A percentile compares a stretch with the other conserved stretches of the same genome.
These are phyloP conservation scores for Pterulicium gracile DNA, from an alignment of 1,284 basidiomycete genomes.

Conservation along the genomic window DNA sequence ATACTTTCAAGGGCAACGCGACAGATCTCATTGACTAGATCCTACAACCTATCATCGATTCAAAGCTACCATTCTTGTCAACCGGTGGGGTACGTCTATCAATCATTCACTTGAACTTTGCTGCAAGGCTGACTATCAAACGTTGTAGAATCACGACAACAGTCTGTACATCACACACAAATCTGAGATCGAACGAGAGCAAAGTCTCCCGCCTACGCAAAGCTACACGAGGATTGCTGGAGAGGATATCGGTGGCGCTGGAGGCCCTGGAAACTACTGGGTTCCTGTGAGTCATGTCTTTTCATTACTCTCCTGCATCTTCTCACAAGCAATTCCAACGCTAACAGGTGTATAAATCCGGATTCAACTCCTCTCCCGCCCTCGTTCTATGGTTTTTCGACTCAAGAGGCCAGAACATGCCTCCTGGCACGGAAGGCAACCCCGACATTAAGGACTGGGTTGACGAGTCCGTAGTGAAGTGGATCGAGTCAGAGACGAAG, in stretches of 20 bases:
- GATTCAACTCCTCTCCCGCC: slow-evolving; percentile 32
- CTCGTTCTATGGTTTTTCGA: slow-evolving; percentile 66
- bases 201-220: slow-evolving; percentile 35
- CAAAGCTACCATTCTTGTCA: slow-evolving; percentile 39
- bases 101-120: neutral
- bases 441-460: slow-evolving; percentile 53
- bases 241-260: slow-evolving; percentile 44
- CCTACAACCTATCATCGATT: slow-evolving; percentile 35
- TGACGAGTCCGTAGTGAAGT: slow-evolving; percentile 44
- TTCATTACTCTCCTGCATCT: neutral
- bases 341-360: too few species aligned
- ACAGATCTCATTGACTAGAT: slow-evolving; percentile 39
- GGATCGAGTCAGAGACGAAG: slow-evolving; percentile 42
- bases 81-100: slow-evolving; percentile 39
- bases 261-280: slow-evolving; percentile 62
- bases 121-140: too few species aligned
- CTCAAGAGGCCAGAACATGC: slow-evolving; percentile 42
- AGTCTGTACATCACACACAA: slow-evolving; percentile 54
- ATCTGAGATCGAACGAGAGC: slow-evolving; percentile 47
- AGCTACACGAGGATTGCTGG: slow-evolving; percentile 54
- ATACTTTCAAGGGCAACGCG: slow-evolving; percentile 49
- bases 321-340: slow-evolving; percentile 21
- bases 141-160: slow-evolving; percentile 55
- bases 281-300: slow-evolving; percentile 38
- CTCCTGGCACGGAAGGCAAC: too few species aligned